Conservation (phyloP, 257 asterid species). For the Capsicum rhomboideum region DNA sequence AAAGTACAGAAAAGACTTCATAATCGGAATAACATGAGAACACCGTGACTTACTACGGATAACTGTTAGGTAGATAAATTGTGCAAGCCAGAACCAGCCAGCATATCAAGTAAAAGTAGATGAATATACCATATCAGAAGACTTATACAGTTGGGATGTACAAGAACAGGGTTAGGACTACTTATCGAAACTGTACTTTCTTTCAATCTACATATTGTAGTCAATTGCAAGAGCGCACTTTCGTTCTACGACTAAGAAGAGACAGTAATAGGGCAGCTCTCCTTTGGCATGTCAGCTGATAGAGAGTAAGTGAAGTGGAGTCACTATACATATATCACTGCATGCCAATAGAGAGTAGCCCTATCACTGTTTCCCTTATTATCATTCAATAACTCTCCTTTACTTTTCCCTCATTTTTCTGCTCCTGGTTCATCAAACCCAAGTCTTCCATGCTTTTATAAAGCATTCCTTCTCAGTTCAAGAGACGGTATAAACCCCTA, state of each 20-base stretch:
- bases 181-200: background rate
- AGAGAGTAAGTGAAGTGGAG: too few species aligned
- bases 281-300: constrained; percentile 39
- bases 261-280: constrained; percentile 51
- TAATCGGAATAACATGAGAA: too few species aligned
- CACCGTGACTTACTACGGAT: background rate
- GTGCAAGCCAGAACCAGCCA: background rate
- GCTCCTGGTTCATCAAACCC: background rate
- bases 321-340: too few species aligned
- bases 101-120: background rate
- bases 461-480: background rate
- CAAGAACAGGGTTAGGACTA: background rate
- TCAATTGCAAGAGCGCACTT: too few species aligned
- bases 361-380: constrained; percentile 31
- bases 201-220: background rate
- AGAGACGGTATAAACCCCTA: constrained; percentile 24
- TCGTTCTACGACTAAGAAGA: constrained; percentile 19
- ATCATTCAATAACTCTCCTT: background rate
- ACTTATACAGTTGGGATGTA: background rate
- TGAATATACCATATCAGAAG: background rate
- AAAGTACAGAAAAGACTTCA: too few species aligned
- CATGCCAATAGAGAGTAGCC: constrained; percentile 47
- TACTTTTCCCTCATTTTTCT: background rate
- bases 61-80: background rate
- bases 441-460: background rate